A percentile compares a stretch with the other conserved stretches of the same genome.
Conservation (phyloP, 106 monocot genomes). For the Platanthera zijinensis region DNA sequence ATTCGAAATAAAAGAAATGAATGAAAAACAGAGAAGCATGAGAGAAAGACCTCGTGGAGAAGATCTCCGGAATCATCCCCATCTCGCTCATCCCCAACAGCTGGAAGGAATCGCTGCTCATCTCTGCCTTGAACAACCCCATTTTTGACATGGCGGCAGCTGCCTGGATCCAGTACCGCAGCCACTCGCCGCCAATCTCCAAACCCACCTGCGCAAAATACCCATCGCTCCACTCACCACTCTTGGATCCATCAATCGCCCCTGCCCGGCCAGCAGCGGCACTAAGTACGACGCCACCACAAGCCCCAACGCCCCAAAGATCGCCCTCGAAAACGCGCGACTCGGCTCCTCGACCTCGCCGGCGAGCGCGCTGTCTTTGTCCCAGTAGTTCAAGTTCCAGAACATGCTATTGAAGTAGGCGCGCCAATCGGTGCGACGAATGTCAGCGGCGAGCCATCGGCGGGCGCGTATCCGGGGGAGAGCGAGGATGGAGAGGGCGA, state of each 20-base stretch:
- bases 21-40: not conserved
- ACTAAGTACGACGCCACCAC: constrained; percentile 62
- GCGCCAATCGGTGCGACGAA: constrained; percentile 20
- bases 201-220: constrained; percentile 65
- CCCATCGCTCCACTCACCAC: constrained; percentile 72
- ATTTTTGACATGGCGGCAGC: constrained; percentile 88
- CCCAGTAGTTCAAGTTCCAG: constrained; percentile 96
- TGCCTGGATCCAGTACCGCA: constrained; percentile 72
- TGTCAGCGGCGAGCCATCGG: constrained; percentile 45
- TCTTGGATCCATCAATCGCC: constrained; percentile 23
- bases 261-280: constrained; percentile 80
- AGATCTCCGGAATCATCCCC: constrained; percentile 71
- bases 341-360: constrained; percentile 78
- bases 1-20: not conserved
- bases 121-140: constrained; percentile 90
- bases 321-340: constrained; percentile 56
- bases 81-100: constrained; percentile 84
- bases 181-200: constrained; percentile 64
- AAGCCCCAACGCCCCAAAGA: constrained; percentile 52
- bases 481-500: constrained; percentile 44
- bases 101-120: constrained; percentile 87
- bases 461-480: constrained; percentile 39
- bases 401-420: constrained; percentile 81
- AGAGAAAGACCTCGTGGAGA: constrained; percentile 39
- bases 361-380: constrained; percentile 82